phyloP scores from a whole-genome alignment of 2,329 filamentous ascomycete species.

The Cladosporium sp. region DNA sequence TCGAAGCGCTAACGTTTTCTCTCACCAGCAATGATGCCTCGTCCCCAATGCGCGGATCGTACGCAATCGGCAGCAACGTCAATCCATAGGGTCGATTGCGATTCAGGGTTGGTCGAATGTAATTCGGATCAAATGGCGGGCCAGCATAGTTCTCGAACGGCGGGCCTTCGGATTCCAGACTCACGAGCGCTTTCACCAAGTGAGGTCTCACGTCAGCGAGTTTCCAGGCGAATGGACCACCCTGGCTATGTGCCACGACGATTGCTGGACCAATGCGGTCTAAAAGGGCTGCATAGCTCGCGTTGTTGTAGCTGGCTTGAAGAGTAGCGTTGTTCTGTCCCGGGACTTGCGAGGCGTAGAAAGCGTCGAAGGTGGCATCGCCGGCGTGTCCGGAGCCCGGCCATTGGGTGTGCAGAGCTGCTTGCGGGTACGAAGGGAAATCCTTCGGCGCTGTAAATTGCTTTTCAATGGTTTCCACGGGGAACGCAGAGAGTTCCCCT shows the following conservation, averaged over 20 bases:
- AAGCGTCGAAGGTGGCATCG: slow-evolving; percentile 48
- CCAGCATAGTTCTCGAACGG: slow-evolving; percentile 38
- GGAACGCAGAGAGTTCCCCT: slow-evolving; percentile 16
- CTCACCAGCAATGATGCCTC: slow-evolving; percentile 24
- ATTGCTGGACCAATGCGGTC: slow-evolving; percentile 40
- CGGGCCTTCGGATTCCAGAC: slow-evolving; percentile 52
- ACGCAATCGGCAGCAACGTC: slow-evolving; percentile 30
- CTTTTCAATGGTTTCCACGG: slow-evolving; percentile 29
- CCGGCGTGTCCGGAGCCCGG: slow-evolving; percentile 35
- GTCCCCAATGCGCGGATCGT: slow-evolving; percentile 29
- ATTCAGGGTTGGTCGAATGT: slow-evolving; percentile 12
- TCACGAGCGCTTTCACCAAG: slow-evolving; percentile 47
- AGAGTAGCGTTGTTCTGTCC: slow-evolving; percentile 33
- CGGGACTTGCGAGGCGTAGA: slow-evolving; percentile 43
- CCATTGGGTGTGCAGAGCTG: slow-evolving; percentile 43
- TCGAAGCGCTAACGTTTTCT: slow-evolving; percentile 21
- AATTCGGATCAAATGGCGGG: slow-evolving; percentile 14
- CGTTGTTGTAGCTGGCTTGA: slow-evolving; percentile 22
- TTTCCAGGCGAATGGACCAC: slow-evolving; percentile 43
- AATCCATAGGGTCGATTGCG: slow-evolving; percentile 30
- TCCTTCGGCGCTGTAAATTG: slow-evolving; percentile 34
- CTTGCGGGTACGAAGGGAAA: slow-evolving; percentile 40
- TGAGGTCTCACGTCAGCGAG: slow-evolving; percentile 48
- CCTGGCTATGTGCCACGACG: slow-evolving; percentile 50
- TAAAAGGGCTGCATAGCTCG: slow-evolving; percentile 34